Percentiles rank a stretch among this genome's conserved stretches.
Conservation (phyloP, 225 moss, liverwort and hornwort species). For the Rhytidiadelphus loreus region DNA sequence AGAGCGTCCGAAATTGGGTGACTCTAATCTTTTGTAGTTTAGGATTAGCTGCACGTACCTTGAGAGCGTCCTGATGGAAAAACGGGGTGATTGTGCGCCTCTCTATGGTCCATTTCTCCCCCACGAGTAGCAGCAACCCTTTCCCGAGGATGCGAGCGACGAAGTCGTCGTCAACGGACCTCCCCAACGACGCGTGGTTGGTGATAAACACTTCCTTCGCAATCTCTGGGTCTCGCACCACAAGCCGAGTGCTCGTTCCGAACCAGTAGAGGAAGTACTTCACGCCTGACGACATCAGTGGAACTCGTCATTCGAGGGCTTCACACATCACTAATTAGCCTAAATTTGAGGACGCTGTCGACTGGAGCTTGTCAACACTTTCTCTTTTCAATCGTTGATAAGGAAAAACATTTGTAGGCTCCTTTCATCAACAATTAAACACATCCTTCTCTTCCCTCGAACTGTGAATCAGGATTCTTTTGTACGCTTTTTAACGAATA, state of each 20-base stretch:
- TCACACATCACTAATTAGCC: neutral
- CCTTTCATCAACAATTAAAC: neutral
- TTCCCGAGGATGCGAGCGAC: neutral
- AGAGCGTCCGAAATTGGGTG: neutral
- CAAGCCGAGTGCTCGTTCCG: neutral
- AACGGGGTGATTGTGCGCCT: conserved; percentile 1
- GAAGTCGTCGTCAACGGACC: neutral
- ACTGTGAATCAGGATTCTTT: too few species aligned
- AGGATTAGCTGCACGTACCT: neutral
- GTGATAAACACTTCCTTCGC: neutral
- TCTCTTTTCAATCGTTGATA: neutral
- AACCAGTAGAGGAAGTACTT: neutral
- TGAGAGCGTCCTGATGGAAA: conserved; percentile 12
- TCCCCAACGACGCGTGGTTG: neutral
- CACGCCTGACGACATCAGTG: neutral
- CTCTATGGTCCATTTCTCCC: conserved; percentile 4
- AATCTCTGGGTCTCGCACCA: conserved; percentile 10
- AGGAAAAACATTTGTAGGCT: neutral
- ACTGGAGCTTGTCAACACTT: neutral
- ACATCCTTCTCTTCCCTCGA: neutral
- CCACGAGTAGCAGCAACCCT: neutral
- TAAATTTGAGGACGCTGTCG: neutral
- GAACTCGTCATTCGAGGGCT: neutral
- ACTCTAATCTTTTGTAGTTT: neutral
- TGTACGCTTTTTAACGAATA: neutral